Base-by-base conservation (phyloP, 805 yeast species). In the Kodamaea restingae region DNA sequence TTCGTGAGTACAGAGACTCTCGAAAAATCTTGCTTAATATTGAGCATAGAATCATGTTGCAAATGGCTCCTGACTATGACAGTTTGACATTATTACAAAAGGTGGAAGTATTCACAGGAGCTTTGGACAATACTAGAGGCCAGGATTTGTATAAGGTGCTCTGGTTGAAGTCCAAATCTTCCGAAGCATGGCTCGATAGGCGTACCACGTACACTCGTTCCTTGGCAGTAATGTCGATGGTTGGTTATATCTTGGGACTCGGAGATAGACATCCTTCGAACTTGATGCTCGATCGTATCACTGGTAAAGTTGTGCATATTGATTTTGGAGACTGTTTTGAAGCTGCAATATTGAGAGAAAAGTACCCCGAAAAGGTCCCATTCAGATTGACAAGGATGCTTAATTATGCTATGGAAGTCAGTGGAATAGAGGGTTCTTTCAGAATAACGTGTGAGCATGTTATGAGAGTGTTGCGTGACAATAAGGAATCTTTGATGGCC, bases 301-400 rank as follows among this genome's bases (percentile, higher is more conserved):
- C 98, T 0, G 99, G 99, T 45, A 88, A 91, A 55, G 96, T 93
- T 37, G 77, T 93, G 27, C 99, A 93, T 58, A 91, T 93, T 63
- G 99, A 93, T 71, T 93, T 91, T 63, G 99, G 98, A 49, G 99
- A 93, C 59, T 93, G 99, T 75, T 93, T 93, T 55, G 99, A 93
- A 59, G 96, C 98, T 2, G 98, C 99, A 0, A 88, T 91, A 36
- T 65, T 93, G 44, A 78, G 99, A 49, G 98, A 95, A 51, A 93
- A 93, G 58, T 95, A 85, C 60, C 99, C 99, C 0, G 99, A 93
- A 55, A 91, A 90, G 60, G 98, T 93, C 17, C 99, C 99, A 6
- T 93, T 93, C 69, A 75, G 99, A 60, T 73, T 93, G 42, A 93
- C 99, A 0, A 73, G 98, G 61, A 93, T 93, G 99, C 71, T 95